These are phyloP conservation scores for Aspergillus tanneri DNA, from an alignment of 2,329 filamentous ascomycete genomes.

Conservation along the genomic window DNA sequence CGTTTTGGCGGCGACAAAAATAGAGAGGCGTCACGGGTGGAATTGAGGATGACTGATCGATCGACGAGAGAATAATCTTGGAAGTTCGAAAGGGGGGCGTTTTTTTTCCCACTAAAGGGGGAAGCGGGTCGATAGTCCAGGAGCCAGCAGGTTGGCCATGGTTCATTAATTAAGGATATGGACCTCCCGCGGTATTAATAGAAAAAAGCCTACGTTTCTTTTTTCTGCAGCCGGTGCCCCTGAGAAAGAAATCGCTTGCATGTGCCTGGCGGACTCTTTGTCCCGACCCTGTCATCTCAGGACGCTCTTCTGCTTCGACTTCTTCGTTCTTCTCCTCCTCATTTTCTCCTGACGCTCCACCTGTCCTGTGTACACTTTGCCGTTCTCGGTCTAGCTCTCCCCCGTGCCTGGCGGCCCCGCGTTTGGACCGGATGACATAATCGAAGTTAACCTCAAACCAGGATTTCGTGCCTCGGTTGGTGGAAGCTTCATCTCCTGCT, in stretches of 20 bases:
- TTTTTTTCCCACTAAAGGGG: slow-evolving; percentile 26
- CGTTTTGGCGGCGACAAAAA: slow-evolving; percentile 12
- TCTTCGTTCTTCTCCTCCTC: too few relatives aligned
- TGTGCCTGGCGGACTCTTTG: too few relatives aligned
- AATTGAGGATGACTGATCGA: slow-evolving; percentile 20
- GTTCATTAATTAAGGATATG: slow-evolving; percentile 9
- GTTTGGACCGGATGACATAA: neutral
- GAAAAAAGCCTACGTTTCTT: neutral
- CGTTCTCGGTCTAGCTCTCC: neutral
- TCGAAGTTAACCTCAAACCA: too few relatives aligned
- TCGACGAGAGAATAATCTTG: slow-evolving; percentile 21
- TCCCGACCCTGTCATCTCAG: too few relatives aligned
- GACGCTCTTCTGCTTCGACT: too few relatives aligned
- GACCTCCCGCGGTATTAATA: slow-evolving; percentile 6
- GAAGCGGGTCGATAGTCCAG: slow-evolving; percentile 25
- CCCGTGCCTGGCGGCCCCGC: slow-evolving; percentile 4
- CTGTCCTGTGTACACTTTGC: neutral
- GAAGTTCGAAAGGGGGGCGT: slow-evolving; percentile 23
- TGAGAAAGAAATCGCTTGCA: slow-evolving; percentile 1
- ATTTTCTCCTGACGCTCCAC: neutral
- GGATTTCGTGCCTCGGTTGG: too few relatives aligned
- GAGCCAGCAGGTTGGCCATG: slow-evolving; percentile 13
- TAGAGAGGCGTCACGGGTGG: slow-evolving; percentile 16
- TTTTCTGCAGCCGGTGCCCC: neutral
- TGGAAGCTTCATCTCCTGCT: too few relatives aligned